phyloP scores from a whole-genome alignment of 2,329 filamentous ascomycete species.

The Aspergillus brasiliensis region DNA sequence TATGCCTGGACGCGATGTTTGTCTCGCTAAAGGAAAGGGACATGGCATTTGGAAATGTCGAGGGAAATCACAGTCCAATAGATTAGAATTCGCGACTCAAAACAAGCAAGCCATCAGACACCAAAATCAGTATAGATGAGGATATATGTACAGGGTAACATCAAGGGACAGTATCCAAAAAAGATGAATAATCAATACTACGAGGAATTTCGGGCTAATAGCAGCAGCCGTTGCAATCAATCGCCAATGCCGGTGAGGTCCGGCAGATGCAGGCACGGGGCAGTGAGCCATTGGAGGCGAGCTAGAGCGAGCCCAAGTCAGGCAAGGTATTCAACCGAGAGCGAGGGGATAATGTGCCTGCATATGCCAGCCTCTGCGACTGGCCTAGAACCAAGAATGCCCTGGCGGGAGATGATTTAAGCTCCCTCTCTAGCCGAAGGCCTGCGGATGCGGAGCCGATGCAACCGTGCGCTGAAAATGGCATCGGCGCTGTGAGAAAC shows the following conservation, averaged over 20 bases:
- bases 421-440: not conserved
- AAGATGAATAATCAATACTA: not conserved
- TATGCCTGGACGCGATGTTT: not conserved
- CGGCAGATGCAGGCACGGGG: not conserved
- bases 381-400: conserved; percentile 1
- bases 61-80: not conserved
- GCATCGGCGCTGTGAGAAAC: not conserved
- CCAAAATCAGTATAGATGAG: not conserved
- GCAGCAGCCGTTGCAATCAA: not conserved
- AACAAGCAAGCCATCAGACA: not conserved
- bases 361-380: not conserved
- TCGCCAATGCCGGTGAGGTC: not conserved
- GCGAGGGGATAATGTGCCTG: conserved; percentile 1
- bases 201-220: not conserved
- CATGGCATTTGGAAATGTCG: not conserved
- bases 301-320: not conserved
- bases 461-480: not conserved
- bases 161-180: not conserved
- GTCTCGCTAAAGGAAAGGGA: not conserved
- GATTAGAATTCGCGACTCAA: not conserved
- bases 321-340: not conserved
- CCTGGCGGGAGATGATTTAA: not conserved
- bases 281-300: not conserved
- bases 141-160: not conserved
- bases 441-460: not conserved